These are phyloP conservation scores for Monilinia fructicola DNA, from an alignment of 2,329 filamentous ascomycete species.

Conservation along the genomic window DNA sequence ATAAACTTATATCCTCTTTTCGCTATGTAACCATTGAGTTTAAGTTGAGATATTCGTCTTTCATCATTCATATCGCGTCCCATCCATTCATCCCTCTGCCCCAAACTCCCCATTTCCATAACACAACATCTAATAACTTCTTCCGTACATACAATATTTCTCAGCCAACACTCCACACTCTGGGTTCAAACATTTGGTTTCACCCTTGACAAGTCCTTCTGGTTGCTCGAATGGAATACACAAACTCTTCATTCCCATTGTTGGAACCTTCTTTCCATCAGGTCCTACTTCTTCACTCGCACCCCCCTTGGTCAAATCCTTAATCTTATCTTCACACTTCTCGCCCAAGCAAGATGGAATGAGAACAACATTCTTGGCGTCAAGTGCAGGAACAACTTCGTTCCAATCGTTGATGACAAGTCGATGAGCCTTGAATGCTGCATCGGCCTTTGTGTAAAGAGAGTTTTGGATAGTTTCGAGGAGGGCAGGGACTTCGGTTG, in stretches of 20 bases:
- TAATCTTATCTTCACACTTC: slow-evolving; percentile 91
- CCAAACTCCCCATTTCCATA: slow-evolving; percentile 24
- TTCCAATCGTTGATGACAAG: slow-evolving; percentile 83
- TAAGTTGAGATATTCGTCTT: slow-evolving; percentile 16
- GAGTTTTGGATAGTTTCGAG: slow-evolving; percentile 89
- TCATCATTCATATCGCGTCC: slow-evolving; percentile 19
- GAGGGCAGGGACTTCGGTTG: slow-evolving; percentile 71
- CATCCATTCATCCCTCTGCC: background rate
- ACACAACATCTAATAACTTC: slow-evolving; percentile 46
- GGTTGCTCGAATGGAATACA: slow-evolving; percentile 87
- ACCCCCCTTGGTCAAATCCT: slow-evolving; percentile 82
- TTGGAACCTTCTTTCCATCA: slow-evolving; percentile 55
- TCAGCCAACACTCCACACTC: slow-evolving; percentile 75
- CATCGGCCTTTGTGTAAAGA: slow-evolving; percentile 71
- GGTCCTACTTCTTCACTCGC: slow-evolving; percentile 53
- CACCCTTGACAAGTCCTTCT: slow-evolving; percentile 70
- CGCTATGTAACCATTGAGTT: slow-evolving; percentile 7
- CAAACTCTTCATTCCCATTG: slow-evolving; percentile 74
- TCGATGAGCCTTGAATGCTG: slow-evolving; percentile 76
- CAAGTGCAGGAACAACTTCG: slow-evolving; percentile 84
- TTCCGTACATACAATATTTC: slow-evolving; percentile 91
- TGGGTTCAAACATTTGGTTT: slow-evolving; percentile 90
- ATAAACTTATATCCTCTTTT: background rate
- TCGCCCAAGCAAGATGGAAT: slow-evolving; percentile 83
- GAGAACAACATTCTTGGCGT: slow-evolving; percentile 87